A percentile compares a stretch with the other conserved stretches of the same genome.
Evolutionary conservation across 352 stramenopile species (phyloP).

Genomic region (Phytophthora cactorum): DNA sequence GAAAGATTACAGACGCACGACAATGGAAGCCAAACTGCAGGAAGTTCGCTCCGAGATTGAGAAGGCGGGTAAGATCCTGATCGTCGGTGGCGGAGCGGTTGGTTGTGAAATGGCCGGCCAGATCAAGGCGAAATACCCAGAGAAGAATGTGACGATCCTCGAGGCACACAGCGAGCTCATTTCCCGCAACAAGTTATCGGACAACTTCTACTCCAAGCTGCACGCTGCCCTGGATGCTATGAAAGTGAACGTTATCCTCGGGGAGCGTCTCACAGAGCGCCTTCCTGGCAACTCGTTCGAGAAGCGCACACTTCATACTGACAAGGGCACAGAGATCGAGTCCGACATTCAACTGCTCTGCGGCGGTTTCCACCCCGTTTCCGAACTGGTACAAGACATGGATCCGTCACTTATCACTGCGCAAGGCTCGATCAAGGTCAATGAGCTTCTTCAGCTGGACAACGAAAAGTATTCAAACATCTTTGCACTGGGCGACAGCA

Average conservation of each 20-base stretch:
- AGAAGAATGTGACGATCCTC: slow-evolving; percentile 67
- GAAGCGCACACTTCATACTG: slow-evolving; percentile 45
- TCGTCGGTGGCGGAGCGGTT: slow-evolving; percentile 66
- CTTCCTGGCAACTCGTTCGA: slow-evolving; percentile 49
- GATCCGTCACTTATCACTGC: slow-evolving; percentile 52
- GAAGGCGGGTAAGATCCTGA: slow-evolving; percentile 49
- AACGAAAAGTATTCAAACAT: slow-evolving; percentile 48
- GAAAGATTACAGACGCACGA: slow-evolving; percentile 32
- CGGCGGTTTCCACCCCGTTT: slow-evolving; percentile 44
- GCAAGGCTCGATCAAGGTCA: slow-evolving; percentile 52
- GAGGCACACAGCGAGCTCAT: slow-evolving; percentile 46
- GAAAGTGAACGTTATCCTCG: slow-evolving; percentile 59
- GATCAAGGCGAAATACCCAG: slow-evolving; percentile 59
- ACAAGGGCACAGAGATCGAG: slow-evolving; percentile 60
- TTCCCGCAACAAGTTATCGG: slow-evolving; percentile 38
- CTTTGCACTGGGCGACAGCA: slow-evolving; percentile 62
- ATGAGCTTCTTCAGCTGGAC: slow-evolving; percentile 54
- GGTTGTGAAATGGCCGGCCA: slow-evolving; percentile 67
- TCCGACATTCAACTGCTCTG: slow-evolving; percentile 64
- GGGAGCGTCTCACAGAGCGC: slow-evolving; percentile 55
- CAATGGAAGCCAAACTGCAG: slow-evolving; percentile 43
- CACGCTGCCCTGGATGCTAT: slow-evolving; percentile 27
- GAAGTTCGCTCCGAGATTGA: slow-evolving; percentile 49
- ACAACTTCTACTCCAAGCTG: slow-evolving; percentile 53
- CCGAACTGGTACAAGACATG: slow-evolving; percentile 42